A percentile compares a stretch with the other conserved stretches of the same genome.
These are phyloP conservation scores for Chionographis japonica DNA, from an alignment of 106 monocot species.

Conservation along the genomic window DNA sequence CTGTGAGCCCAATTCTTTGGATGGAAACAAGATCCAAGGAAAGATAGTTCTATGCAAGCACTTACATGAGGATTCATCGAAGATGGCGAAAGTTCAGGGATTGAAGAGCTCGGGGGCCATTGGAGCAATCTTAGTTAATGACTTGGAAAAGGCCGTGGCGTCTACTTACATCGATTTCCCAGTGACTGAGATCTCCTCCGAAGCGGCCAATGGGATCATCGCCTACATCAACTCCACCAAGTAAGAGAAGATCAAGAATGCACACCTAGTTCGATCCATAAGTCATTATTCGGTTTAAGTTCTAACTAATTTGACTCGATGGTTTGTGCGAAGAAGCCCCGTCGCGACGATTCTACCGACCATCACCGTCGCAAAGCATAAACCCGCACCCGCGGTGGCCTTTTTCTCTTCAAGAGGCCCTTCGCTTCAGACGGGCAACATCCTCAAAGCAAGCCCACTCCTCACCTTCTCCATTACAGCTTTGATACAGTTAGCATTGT, in stretches of 20 bases:
- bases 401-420: constrained; percentile 86
- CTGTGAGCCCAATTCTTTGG: constrained; percentile 47
- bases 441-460: constrained; percentile 42
- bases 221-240: constrained; percentile 71
- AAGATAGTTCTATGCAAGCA: constrained; percentile 75
- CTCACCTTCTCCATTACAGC: background rate
- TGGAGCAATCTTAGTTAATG: constrained; percentile 47
- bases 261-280: background rate
- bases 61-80: constrained; percentile 10
- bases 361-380: constrained; percentile 41
- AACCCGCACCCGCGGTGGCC: constrained; percentile 71
- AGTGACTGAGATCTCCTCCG: constrained; percentile 32
- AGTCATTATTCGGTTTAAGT: background rate
- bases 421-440: constrained; percentile 37
- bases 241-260: constrained; percentile 16
- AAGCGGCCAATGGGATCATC: constrained; percentile 33
- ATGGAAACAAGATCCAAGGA: constrained; percentile 45
- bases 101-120: constrained; percentile 42
- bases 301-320: background rate
- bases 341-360: constrained; percentile 68
- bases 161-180: constrained; percentile 32
- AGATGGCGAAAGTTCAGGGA: constrained; percentile 8
- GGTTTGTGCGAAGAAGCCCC: constrained; percentile 38
- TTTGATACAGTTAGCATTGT: background rate
- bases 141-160: constrained; percentile 24